Evolutionary conservation across 2,329 filamentous ascomycete species (phyloP).

Genomic region (Apiospora aurea): DNA sequence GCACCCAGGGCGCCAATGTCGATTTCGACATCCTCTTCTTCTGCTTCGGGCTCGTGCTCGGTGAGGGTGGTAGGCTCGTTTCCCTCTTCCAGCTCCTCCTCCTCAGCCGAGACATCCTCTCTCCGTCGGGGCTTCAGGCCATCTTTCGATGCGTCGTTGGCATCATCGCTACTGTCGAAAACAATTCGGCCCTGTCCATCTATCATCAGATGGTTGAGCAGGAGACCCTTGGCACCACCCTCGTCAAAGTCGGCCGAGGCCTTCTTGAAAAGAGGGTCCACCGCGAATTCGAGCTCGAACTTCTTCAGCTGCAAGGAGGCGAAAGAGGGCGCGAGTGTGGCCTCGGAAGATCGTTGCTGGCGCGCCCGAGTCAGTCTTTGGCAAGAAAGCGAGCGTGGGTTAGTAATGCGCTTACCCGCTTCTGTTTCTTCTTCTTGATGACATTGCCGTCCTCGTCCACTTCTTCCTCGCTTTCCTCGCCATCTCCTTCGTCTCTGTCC

Average conservation of each 20-base stretch:
- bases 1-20: conserved; percentile 77
- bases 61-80: conserved; percentile 45
- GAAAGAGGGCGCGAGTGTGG: conserved; percentile 91
- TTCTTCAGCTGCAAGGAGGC: conserved; percentile 92
- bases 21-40: conserved; percentile 72
- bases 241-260: conserved; percentile 98
- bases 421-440: conserved; percentile 68
- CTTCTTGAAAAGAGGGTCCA: conserved; percentile 99
- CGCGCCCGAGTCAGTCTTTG: neutral
- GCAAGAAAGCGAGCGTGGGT: neutral
- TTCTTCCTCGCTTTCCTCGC: conserved; percentile 71
- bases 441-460: conserved; percentile 67
- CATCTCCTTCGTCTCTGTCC: conserved; percentile 68
- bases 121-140: conserved; percentile 48
- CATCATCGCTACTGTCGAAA: conserved; percentile 96
- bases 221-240: conserved; percentile 91
- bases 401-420: conserved; percentile 66
- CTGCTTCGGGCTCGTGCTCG: conserved; percentile 53
- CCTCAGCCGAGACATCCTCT: conserved; percentile 45
- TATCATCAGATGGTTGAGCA: conserved; percentile 96
- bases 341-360: conserved; percentile 81
- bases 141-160: conserved; percentile 57
- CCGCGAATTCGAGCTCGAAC: conserved; percentile 94
- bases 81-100: conserved; percentile 48
- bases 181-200: conserved; percentile 92